Evolutionary conservation across 345 rosid genomes (phyloP).

Genomic region (Eucalyptus cladocalyx): DNA sequence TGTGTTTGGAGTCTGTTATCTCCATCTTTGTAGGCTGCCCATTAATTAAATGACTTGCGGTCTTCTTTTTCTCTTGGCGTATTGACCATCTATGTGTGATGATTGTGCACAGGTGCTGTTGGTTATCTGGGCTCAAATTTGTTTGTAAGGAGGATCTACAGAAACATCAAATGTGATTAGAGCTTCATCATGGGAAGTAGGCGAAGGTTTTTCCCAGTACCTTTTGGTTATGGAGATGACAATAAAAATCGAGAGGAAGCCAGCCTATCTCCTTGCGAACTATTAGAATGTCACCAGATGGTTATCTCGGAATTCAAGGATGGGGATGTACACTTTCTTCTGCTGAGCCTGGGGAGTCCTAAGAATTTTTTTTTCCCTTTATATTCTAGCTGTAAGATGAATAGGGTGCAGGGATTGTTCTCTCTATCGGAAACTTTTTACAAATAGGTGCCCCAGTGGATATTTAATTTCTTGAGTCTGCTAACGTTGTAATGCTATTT

Average conservation of each 20-base stretch:
- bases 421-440: conserved; percentile 20
- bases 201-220: conserved; percentile 11
- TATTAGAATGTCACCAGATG: conserved; percentile 3
- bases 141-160: conserved; percentile 94
- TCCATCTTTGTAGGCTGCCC: neutral
- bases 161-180: conserved; percentile 94
- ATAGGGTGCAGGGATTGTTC: conserved; percentile 38
- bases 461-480: neutral
- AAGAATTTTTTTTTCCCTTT: conserved; percentile 9
- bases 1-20: neutral
- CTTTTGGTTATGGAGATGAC: conserved; percentile 1
- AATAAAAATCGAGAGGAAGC: conserved; percentile 17
- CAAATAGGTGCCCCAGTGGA: neutral
- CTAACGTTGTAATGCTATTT: neutral
- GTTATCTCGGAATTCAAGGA: neutral
- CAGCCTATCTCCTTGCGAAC: neutral
- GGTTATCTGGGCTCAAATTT: conserved; percentile 87
- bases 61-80: neutral
- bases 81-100: neutral
- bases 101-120: conserved; percentile 62
- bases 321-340: conserved; percentile 6
- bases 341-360: conserved; percentile 16
- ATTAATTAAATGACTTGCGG: neutral
- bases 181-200: neutral
- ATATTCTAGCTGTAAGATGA: conserved; percentile 30